phyloP scores from a whole-genome alignment of 23 red algal species.

The Gracilaria gracilis region DNA sequence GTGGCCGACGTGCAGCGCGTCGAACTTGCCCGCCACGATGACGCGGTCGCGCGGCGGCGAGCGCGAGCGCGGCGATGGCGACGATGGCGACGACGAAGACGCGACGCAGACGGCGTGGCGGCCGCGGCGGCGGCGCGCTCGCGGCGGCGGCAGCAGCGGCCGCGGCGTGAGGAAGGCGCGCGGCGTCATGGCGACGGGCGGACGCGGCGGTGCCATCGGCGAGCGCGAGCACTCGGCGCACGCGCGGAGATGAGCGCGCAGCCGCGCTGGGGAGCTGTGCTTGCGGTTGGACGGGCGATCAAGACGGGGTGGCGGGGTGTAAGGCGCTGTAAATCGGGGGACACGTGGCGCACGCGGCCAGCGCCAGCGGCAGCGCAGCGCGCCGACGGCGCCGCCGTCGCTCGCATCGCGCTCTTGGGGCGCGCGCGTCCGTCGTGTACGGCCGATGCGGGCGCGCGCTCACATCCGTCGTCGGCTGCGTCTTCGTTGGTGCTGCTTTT shows the following conservation, averaged over 20 bases:
- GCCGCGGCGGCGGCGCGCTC: background rate
- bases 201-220: background rate
- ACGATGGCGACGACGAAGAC: background rate
- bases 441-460: too few species aligned
- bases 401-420: too few species aligned
- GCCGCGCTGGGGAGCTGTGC: too few species aligned
- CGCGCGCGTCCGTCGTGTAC: too few species aligned
- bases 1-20: constrained; percentile 89
- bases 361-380: background rate
- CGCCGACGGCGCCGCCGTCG: background rate
- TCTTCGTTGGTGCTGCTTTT: too few species aligned
- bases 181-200: background rate
- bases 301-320: too few species aligned
- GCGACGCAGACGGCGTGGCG: background rate
- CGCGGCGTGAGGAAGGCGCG: background rate
- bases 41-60: background rate
- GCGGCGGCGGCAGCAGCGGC: background rate
- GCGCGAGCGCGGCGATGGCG: background rate
- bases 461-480: too few species aligned
- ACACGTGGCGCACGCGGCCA: background rate
- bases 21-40: constrained; percentile 90
- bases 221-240: too few species aligned
- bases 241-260: too few species aligned
- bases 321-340: background rate
- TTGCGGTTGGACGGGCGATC: too few species aligned